These are phyloP conservation scores for Pyrenophora graminea DNA, from an alignment of 2,329 filamentous ascomycete genomes.

Conservation along the genomic window DNA sequence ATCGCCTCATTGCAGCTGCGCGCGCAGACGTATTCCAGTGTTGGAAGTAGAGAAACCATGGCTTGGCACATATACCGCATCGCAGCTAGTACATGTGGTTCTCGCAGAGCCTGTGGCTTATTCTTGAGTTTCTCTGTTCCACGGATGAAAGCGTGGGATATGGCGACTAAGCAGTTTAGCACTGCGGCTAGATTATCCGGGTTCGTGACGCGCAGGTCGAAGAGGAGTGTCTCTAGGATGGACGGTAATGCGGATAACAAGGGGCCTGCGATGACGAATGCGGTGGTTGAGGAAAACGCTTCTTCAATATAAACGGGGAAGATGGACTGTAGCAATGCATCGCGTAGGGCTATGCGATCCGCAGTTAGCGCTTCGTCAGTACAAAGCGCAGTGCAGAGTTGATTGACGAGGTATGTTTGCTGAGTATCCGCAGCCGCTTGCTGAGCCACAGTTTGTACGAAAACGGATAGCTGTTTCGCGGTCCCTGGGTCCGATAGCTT, in stretches of 20 bases:
- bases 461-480: conserved; percentile 60
- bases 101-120: conserved; percentile 42
- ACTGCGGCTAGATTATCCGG: conserved; percentile 44
- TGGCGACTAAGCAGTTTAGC: conserved; percentile 42
- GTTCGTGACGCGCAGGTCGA: conserved; percentile 52
- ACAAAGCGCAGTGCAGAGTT: conserved; percentile 57
- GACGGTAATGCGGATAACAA: conserved; percentile 54
- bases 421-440: conserved; percentile 62
- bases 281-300: conserved; percentile 51
- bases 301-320: conserved; percentile 62
- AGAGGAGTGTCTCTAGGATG: conserved; percentile 51
- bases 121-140: conserved; percentile 45
- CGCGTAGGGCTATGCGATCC: conserved; percentile 53
- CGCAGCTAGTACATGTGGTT: conserved; percentile 47
- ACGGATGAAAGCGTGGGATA: conserved; percentile 47
- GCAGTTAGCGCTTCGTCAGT: conserved; percentile 49
- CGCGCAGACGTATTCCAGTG: conserved; percentile 54
- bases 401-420: conserved; percentile 59
- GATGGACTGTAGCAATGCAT: conserved; percentile 58
- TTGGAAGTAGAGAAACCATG: conserved; percentile 47
- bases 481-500: conserved; percentile 56
- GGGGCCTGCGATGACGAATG: conserved; percentile 59
- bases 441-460: conserved; percentile 63
- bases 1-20: conserved; percentile 21
- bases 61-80: conserved; percentile 48